A percentile compares a stretch with the other conserved stretches of the same genome.
Conservation (phyloP, 2,329 filamentous ascomycete species). For the Exophiala bonariae region DNA sequence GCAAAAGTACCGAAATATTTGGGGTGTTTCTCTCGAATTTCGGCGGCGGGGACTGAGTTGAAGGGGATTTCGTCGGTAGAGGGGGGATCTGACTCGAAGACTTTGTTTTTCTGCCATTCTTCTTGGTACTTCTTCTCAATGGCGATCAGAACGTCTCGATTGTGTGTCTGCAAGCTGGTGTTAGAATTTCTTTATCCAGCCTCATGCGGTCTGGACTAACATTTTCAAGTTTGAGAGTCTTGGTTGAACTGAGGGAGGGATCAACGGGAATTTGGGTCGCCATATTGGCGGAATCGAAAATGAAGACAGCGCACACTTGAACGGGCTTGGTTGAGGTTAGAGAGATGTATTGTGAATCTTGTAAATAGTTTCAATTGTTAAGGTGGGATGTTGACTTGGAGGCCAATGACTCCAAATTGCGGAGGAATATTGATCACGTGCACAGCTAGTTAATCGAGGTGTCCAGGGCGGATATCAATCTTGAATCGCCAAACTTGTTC, state of each 20-base stretch:
- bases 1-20: conserved; percentile 88
- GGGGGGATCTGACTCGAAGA: conserved; percentile 88
- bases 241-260: conserved; percentile 55
- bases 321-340: too few species aligned
- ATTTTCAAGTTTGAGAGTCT: conserved; percentile 67
- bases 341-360: neutral
- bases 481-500: too few species aligned
- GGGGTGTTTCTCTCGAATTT: conserved; percentile 76
- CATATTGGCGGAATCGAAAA: conserved; percentile 35
- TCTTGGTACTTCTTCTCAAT: conserved; percentile 91
- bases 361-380: too few species aligned
- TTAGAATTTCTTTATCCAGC: conserved; percentile 1
- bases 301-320: too few species aligned
- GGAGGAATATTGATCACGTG: too few species aligned
- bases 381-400: too few species aligned
- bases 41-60: conserved; percentile 68
- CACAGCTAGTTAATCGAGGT: too few species aligned
- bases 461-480: too few species aligned
- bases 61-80: conserved; percentile 74
- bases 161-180: conserved; percentile 65
- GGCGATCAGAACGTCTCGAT: conserved; percentile 77
- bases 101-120: conserved; percentile 71
- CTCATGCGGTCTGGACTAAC: conserved; percentile 31
- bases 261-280: conserved; percentile 58
- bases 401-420: too few species aligned